phyloP scores from a whole-genome alignment of 805 yeast species.

The Candida silvicultrix region DNA sequence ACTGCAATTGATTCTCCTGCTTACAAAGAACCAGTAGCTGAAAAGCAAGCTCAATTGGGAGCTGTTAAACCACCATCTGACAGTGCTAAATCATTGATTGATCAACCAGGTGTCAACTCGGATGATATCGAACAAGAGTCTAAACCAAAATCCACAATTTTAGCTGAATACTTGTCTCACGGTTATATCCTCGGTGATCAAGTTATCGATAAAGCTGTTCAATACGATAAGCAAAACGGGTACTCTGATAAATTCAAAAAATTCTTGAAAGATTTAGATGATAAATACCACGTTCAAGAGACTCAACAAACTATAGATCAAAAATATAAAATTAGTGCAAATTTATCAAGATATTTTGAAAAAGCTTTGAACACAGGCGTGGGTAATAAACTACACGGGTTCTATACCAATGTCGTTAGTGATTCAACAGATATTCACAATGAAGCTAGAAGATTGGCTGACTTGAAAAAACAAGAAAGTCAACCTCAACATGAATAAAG shows the following conservation, averaged over 20 bases:
- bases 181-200: slow-evolving; percentile 66
- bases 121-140: slow-evolving; percentile 64
- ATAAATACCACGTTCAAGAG: slow-evolving; percentile 49
- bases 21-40: slow-evolving; percentile 6
- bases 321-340: slow-evolving; percentile 34
- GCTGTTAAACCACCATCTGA: background rate
- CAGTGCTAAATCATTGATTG: slow-evolving; percentile 1
- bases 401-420: slow-evolving; percentile 48
- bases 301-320: slow-evolving; percentile 32
- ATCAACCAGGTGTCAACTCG: slow-evolving; percentile 5
- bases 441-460: slow-evolving; percentile 70
- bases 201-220: slow-evolving; percentile 53
- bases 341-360: slow-evolving; percentile 29
- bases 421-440: slow-evolving; percentile 62
- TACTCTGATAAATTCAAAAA: slow-evolving; percentile 46
- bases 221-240: slow-evolving; percentile 61
- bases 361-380: slow-evolving; percentile 28
- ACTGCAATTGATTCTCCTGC: slow-evolving; percentile 11
- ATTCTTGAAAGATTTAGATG: slow-evolving; percentile 50
- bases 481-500: background rate
- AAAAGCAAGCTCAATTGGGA: background rate
- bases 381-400: slow-evolving; percentile 56
- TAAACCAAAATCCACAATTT: slow-evolving; percentile 68
- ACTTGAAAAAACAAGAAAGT: slow-evolving; percentile 36
- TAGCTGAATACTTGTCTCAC: slow-evolving; percentile 71